Evolutionary conservation across 2,329 filamentous ascomycete genomes (phyloP).

Genomic region (Lanzia echinophila): DNA sequence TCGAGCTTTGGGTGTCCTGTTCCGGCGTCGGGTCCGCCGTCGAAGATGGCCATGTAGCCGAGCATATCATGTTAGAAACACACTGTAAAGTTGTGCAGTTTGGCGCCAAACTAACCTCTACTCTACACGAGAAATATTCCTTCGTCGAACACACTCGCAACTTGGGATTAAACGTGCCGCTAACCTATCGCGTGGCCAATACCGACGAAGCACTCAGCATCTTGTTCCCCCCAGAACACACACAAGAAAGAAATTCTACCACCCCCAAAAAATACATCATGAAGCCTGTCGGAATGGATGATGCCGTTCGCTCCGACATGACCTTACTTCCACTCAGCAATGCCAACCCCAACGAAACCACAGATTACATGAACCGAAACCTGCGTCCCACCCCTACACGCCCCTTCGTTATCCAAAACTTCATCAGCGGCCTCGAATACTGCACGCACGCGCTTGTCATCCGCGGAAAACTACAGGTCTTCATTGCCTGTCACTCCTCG

Average conservation of each 20-base stretch:
- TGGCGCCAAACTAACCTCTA: conserved; percentile 46
- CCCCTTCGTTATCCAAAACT: conserved; percentile 66
- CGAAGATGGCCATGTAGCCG: conserved; percentile 60
- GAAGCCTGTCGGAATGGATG: conserved; percentile 25
- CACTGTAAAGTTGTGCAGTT: conserved; percentile 59
- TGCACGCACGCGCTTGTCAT: conserved; percentile 66
- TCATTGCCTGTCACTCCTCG: conserved; percentile 58
- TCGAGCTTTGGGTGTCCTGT: conserved; percentile 68
- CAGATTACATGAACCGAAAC: conserved; percentile 39
- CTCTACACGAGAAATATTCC: conserved; percentile 51
- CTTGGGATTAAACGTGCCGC: conserved; percentile 48
- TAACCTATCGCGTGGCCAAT: conserved; percentile 47
- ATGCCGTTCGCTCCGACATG: conserved; percentile 53
- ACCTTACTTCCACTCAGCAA: conserved; percentile 55
- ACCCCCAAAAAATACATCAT: not conserved
- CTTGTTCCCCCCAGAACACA: conserved; percentile 39
- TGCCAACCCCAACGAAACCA: conserved; percentile 42
- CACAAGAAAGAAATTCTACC: conserved; percentile 12
- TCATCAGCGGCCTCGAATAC: conserved; percentile 56
- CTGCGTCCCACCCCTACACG: conserved; percentile 34
- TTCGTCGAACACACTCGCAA: conserved; percentile 54
- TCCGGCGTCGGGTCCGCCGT: conserved; percentile 35
- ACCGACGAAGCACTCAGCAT: conserved; percentile 40
- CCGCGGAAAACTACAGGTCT: conserved; percentile 56
- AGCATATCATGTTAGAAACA: conserved; percentile 51